Percentiles rank a stretch among this genome's conserved stretches.
Conservation (phyloP, 2,329 filamentous ascomycete genomes). For the Sclerotinia trifoliorum region DNA sequence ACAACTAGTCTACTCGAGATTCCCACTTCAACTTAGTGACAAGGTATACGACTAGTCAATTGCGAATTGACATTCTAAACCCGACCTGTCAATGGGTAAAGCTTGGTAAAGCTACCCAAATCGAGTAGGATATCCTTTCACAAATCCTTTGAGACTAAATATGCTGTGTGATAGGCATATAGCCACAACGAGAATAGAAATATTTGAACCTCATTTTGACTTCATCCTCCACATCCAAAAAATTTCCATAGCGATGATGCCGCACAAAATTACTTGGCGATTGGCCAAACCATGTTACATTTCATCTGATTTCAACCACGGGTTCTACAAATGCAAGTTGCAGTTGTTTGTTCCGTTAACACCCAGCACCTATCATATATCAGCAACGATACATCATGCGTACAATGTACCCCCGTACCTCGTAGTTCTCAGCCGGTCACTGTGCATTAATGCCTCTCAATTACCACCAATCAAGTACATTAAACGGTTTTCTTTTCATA, state of each 20-base stretch:
- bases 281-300: background rate
- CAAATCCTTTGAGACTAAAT: background rate
- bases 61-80: conserved; percentile 2
- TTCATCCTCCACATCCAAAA: conserved; percentile 4
- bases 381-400: conserved; percentile 12
- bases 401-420: conserved; percentile 15
- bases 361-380: conserved; percentile 11
- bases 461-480: conserved; percentile 5
- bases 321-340: conserved; percentile 4
- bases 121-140: background rate
- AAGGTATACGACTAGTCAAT: conserved; percentile 1
- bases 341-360: conserved; percentile 6
- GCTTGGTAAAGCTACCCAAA: background rate
- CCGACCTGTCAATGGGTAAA: background rate
- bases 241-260: background rate
- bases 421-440: conserved; percentile 4
- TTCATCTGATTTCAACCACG: background rate
- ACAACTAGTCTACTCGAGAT: conserved; percentile 4
- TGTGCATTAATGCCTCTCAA: background rate
- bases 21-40: conserved; percentile 1
- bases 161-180: background rate
- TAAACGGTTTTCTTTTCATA: background rate
- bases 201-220: background rate
- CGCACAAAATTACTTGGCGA: conserved; percentile 3
- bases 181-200: conserved; percentile 13